Evolutionary conservation across 768 basidiomycete species (phyloP).

Genomic region (Suillus spraguei): DNA sequence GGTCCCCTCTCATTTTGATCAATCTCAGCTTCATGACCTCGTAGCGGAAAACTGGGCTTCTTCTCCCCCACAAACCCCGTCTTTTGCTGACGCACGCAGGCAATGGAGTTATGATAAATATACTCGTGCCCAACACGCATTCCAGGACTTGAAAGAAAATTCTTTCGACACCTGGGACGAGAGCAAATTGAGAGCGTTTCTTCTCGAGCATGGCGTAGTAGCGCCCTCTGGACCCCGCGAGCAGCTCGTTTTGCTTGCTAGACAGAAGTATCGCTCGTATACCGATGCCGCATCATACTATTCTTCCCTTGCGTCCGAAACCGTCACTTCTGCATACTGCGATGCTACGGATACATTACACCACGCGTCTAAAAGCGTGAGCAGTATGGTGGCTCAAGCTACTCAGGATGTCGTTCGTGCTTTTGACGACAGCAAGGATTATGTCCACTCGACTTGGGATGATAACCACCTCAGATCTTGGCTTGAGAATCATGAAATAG

Average conservation of each 20-base stretch:
- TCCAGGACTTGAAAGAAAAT: conserved; percentile 57
- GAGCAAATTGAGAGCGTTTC: conserved; percentile 74
- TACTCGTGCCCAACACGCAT: conserved; percentile 60
- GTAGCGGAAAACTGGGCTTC: conserved; percentile 65
- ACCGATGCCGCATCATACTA: conserved; percentile 60
- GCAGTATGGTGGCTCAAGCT: conserved; percentile 51
- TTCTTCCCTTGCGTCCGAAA: conserved; percentile 47
- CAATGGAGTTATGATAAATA: conserved; percentile 69
- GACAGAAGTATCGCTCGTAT: conserved; percentile 66
- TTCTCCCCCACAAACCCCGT: conserved; percentile 32
- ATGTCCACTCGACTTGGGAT: conserved; percentile 89
- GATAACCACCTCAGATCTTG: conserved; percentile 73
- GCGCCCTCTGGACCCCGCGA: conserved; percentile 79
- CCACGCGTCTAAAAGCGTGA: conserved; percentile 42
- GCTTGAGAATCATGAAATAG: conserved; percentile 72
- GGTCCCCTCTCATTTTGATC: conserved; percentile 47
- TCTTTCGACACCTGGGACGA: conserved; percentile 87
- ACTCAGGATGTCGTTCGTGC: conserved; percentile 50
- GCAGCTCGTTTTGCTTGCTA: conserved; percentile 77
- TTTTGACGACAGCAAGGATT: conserved; percentile 80
- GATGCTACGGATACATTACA: conserved; percentile 38
- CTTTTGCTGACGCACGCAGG: conserved; percentile 33
- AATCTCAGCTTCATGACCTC: conserved; percentile 43
- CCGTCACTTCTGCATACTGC: conserved; percentile 55
- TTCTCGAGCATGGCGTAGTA: conserved; percentile 87